Percentiles rank a stretch among this genome's conserved stretches.
Evolutionary conservation across 164 flowering plant genomes (phyloP).

Genomic region (Saururus chinensis): DNA sequence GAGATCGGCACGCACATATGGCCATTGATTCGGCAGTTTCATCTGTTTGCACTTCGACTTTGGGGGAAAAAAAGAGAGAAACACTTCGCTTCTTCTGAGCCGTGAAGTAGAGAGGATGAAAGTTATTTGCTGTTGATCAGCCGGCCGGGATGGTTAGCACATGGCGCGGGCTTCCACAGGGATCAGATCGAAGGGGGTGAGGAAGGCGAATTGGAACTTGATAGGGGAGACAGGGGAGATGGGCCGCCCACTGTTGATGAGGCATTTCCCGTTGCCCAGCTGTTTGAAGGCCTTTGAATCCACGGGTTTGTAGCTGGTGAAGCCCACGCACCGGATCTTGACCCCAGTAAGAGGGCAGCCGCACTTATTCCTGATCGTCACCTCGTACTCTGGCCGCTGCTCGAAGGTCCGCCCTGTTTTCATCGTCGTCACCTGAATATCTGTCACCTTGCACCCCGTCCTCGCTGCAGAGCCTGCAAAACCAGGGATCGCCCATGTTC

Average conservation of each 20-base stretch:
- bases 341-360: neutral
- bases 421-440: neutral
- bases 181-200: neutral
- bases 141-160: neutral
- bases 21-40: neutral
- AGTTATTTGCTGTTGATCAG: neutral
- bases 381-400: slow-evolving; percentile 4
- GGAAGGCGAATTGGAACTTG: slow-evolving; percentile 3
- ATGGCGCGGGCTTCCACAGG: neutral
- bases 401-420: neutral
- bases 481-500: neutral
- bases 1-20: neutral
- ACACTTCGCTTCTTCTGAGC: neutral
- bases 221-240: neutral
- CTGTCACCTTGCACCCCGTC: neutral
- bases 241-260: slow-evolving; percentile 2
- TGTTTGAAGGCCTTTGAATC: neutral
- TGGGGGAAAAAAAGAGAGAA: neutral
- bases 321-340: slow-evolving; percentile 1
- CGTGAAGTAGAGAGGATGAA: too few species aligned
- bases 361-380: slow-evolving; percentile 2
- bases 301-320: slow-evolving; percentile 1
- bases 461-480: neutral
- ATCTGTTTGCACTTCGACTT: neutral
- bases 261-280: slow-evolving; percentile 2